Conservation (phyloP, 1,139 yeast genomes). For the Maudiozyma humilis region DNA sequence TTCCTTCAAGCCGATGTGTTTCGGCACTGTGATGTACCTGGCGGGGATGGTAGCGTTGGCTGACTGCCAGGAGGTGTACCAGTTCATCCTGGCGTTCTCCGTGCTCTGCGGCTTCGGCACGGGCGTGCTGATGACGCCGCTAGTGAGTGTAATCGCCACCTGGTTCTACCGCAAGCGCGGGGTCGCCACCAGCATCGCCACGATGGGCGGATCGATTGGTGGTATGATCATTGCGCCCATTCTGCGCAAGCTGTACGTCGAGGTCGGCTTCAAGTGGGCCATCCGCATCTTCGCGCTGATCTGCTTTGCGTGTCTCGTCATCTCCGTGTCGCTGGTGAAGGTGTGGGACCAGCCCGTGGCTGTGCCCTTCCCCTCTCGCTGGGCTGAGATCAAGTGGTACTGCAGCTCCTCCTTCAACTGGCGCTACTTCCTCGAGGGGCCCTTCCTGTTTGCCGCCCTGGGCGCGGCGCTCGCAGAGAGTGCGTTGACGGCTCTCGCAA, state of each 20-base stretch:
- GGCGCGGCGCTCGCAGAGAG: conserved; percentile 47
- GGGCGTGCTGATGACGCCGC: conserved; percentile 49
- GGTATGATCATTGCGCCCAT: conserved; percentile 57
- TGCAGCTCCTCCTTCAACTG: conserved; percentile 27
- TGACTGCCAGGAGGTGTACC: conserved; percentile 41
- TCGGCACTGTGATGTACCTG: conserved; percentile 39
- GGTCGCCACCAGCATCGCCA: conserved; percentile 47
- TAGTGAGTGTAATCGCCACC: conserved; percentile 51
- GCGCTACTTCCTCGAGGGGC: conserved; percentile 35
- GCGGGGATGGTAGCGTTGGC: conserved; percentile 47
- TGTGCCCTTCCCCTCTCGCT: conserved; percentile 20
- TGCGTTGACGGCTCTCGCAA: conserved; percentile 41
- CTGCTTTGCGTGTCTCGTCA: conserved; percentile 36
- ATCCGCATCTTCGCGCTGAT: conserved; percentile 48
- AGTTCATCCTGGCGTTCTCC: conserved; percentile 48
- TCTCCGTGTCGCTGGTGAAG: conserved; percentile 38
- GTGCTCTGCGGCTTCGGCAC: conserved; percentile 48
- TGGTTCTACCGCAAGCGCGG: conserved; percentile 51
- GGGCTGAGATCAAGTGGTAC: conserved; percentile 25
- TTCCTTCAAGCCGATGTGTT: conserved; percentile 36
- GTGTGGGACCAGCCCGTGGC: conserved; percentile 36
- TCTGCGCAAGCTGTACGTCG: conserved; percentile 43
- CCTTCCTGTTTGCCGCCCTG: conserved; percentile 36
- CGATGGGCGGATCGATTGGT: conserved; percentile 58
- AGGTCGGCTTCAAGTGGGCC: conserved; percentile 56